These are phyloP conservation scores for Mortierella polycephala DNA, from an alignment of 371 early-diverging fungal species.

Conservation along the genomic window DNA sequence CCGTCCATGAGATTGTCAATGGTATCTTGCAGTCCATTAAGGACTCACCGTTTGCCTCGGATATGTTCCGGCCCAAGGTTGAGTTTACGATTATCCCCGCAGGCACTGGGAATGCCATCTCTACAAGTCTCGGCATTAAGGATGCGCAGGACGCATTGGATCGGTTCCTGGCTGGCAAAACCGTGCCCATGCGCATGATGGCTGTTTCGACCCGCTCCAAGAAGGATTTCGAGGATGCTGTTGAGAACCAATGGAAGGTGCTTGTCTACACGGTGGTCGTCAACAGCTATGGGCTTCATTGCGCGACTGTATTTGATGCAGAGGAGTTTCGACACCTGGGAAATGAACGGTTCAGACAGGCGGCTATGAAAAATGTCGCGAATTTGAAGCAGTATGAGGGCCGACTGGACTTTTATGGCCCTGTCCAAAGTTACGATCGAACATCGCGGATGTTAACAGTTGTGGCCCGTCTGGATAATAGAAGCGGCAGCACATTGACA, in stretches of 20 bases:
- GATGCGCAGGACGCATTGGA: conserved; percentile 33
- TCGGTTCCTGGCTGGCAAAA: conserved; percentile 28
- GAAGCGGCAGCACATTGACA: not conserved
- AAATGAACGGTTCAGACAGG: conserved; percentile 45
- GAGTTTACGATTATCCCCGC: conserved; percentile 44
- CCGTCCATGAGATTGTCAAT: conserved; percentile 50
- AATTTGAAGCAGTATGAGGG: conserved; percentile 43
- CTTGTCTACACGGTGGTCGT: conserved; percentile 42
- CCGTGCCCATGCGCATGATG: conserved; percentile 31
- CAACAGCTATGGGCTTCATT: conserved; percentile 50
- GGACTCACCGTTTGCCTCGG: conserved; percentile 32
- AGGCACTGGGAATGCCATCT: conserved; percentile 51
- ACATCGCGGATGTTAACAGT: not conserved
- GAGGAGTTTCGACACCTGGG: conserved; percentile 49
- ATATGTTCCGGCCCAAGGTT: conserved; percentile 35
- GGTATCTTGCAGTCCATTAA: conserved; percentile 40
- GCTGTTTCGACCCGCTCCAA: conserved; percentile 25
- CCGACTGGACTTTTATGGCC: conserved; percentile 22
- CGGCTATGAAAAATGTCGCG: conserved; percentile 51
- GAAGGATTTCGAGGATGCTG: not conserved
- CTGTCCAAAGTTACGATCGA: conserved; percentile 18
- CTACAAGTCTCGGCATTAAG: conserved; percentile 41
- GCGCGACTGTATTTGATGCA: conserved; percentile 51
- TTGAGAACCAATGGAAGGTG: conserved; percentile 5
- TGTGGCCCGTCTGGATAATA: not conserved